A percentile compares a stretch with the other conserved stretches of the same genome.
Conservation (phyloP, 2,329 filamentous ascomycete genomes). For the Alternaria gaisen region DNA sequence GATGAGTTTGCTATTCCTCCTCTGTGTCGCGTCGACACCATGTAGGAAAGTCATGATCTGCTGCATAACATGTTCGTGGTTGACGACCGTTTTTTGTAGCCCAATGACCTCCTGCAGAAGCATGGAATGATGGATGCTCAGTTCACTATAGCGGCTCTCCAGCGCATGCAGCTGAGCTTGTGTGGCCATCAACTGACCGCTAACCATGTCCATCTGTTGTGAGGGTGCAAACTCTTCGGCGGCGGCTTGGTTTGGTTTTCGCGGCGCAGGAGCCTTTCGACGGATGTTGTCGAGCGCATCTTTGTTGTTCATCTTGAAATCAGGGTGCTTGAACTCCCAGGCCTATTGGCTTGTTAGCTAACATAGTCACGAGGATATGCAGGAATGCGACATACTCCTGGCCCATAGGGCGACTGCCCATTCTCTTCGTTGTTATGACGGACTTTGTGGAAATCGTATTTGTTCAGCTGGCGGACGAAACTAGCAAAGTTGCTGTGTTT, state of each 20-base stretch:
- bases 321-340: conserved; percentile 97
- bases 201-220: conserved; percentile 89
- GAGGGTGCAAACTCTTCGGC: conserved; percentile 77
- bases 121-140: conserved; percentile 72
- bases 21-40: conserved; percentile 69
- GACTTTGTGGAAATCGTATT: conserved; percentile 99
- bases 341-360: conserved; percentile 62
- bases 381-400: conserved; percentile 66
- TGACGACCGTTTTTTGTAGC: conserved; percentile 74
- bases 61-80: conserved; percentile 75
- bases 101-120: conserved; percentile 71
- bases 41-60: conserved; percentile 75
- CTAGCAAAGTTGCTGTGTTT: conserved; percentile 99
- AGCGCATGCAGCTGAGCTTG: conserved; percentile 91
- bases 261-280: conserved; percentile 89
- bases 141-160: conserved; percentile 83
- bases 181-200: conserved; percentile 86
- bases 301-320: conserved; percentile 95
- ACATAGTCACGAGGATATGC: not conserved
- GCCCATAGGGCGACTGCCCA: conserved; percentile 80
- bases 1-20: conserved; percentile 65
- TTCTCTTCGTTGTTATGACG: conserved; percentile 88
- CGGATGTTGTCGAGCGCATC: conserved; percentile 96
- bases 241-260: conserved; percentile 68
- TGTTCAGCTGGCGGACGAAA: conserved; percentile 94